Base-by-base conservation (phyloP, 2,329 filamentous ascomycete species). In the Trichoderma pleuroti region DNA sequence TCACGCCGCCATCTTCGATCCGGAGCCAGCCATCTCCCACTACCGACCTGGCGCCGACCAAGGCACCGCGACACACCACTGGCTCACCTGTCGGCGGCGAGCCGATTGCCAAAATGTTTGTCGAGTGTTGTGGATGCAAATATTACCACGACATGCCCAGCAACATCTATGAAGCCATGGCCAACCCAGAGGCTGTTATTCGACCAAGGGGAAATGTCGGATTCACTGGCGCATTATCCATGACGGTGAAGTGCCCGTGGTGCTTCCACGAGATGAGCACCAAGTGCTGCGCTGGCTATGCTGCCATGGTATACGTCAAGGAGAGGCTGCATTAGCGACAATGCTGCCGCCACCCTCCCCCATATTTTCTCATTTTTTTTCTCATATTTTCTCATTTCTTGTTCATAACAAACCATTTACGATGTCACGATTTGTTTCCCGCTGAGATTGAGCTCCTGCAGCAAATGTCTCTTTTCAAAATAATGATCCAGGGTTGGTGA, bases 191-290 rank as follows among this genome's bases (percentile, higher is more conserved):
- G 60, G 83, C 83, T 5, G 80, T 88, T 14, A 82, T 90, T 14
- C 83, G 84, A 21, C 61, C 75, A 67, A 85, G 87, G 62, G 82
- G 82, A 68, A 78, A 80, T 34, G 78, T 85, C 7, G 87, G 87
- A 0, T 87, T 88, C 56, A 84, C 84, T 54, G 87, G 87, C 1
- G 81, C 85, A 8, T 84, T 90, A 57, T 88, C 85, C 10, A 90
- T 89, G 73, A 87, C 85, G 76, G 87, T 91, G 30, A 87, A 86
- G 74, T 93, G 91, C 77, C 90, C 90, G 10, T 93, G 91, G 91
- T 93, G 91, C 77, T 83, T 83, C 56, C 91, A 93, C 80, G 86
- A 86, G 63, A 92, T 93, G 90, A 90, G 84, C 74, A 90, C 86
- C 16, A 82, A 81, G 71, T 93, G 91, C 80, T 93, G 91, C 77